These are phyloP conservation scores for Allomyces macrogynus DNA, from an alignment of 192 early-diverging fungal species.

Conservation along the genomic window DNA sequence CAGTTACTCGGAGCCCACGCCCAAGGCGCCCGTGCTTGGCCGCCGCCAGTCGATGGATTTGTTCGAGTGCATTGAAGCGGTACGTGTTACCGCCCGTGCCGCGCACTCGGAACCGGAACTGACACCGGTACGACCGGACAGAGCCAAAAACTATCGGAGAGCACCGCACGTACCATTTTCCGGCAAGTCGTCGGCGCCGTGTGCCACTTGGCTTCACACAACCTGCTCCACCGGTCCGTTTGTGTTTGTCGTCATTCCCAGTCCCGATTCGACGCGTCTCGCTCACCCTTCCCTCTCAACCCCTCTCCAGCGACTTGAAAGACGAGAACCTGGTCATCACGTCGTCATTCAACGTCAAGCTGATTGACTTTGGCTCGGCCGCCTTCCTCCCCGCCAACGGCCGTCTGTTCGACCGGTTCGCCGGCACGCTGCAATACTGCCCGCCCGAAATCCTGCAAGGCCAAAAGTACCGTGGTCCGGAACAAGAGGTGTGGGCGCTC, in stretches of 20 bases:
- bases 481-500: slow-evolving; percentile 44
- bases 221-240: slow-evolving; percentile 25
- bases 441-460: slow-evolving; percentile 45
- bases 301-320: slow-evolving; percentile 24
- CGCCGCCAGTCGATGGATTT: slow-evolving; percentile 37
- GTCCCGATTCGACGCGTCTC: not conserved
- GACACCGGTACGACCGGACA: no score
- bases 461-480: slow-evolving; percentile 29
- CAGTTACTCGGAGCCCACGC: slow-evolving; percentile 3
- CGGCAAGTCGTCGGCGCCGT: slow-evolving; percentile 32
- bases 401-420: slow-evolving; percentile 30
- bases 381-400: slow-evolving; percentile 18
- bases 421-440: slow-evolving; percentile 43
- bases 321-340: slow-evolving; percentile 52
- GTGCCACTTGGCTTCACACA: slow-evolving; percentile 20
- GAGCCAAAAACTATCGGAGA: slow-evolving; percentile 28
- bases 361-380: slow-evolving; percentile 51
- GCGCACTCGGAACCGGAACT: no score
- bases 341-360: slow-evolving; percentile 29
- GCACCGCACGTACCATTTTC: slow-evolving; percentile 30
- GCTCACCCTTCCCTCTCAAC: not conserved
- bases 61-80: slow-evolving; percentile 40
- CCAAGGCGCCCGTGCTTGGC: slow-evolving; percentile 13
- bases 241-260: not conserved
- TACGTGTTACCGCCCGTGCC: no score